phyloP scores from a whole-genome alignment of 2,329 filamentous ascomycete species.

The Exophiala alcalophila region DNA sequence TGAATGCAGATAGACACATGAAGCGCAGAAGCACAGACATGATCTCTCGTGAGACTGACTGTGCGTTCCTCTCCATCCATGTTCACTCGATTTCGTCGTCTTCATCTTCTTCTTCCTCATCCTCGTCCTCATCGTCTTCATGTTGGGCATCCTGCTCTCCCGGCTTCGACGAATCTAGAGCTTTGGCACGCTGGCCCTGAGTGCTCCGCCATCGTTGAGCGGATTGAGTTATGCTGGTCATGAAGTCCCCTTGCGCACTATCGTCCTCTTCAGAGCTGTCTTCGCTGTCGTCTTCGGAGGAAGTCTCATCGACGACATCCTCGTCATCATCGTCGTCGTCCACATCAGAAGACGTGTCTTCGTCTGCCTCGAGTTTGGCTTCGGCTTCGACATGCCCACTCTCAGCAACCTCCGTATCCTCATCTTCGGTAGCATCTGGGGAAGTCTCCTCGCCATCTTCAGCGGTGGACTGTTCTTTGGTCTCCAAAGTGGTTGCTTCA shows the following conservation, averaged over 20 bases:
- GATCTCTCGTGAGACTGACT: too few relatives aligned
- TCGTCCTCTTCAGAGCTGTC: not conserved
- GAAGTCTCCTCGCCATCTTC: constrained; percentile 1
- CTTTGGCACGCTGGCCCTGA: too few relatives aligned
- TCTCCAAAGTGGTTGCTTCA: not conserved
- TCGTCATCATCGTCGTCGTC: constrained; percentile 6
- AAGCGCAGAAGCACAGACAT: too few relatives aligned
- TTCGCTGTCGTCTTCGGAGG: constrained; percentile 1
- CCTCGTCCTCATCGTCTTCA: constrained; percentile 1
- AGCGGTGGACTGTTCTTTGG: constrained; percentile 18
- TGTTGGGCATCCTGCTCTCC: not conserved
- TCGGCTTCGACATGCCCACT: too few relatives aligned
- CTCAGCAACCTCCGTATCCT: constrained; percentile 3
- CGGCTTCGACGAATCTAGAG: too few relatives aligned
- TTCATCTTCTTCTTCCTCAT: not conserved
- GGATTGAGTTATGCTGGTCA: too few relatives aligned
- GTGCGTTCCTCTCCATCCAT: too few relatives aligned
- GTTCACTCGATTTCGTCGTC: constrained; percentile 3
- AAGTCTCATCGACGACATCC: constrained; percentile 1
- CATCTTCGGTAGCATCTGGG: constrained; percentile 1
- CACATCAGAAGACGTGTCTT: constrained; percentile 6
- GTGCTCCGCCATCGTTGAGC: constrained; percentile 3
- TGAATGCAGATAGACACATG: too few relatives aligned
- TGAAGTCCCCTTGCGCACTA: constrained; percentile 5
- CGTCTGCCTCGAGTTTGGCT: constrained; percentile 1